These are phyloP conservation scores for Suillus spraguei DNA, from an alignment of 768 basidiomycete genomes.

Conservation along the genomic window DNA sequence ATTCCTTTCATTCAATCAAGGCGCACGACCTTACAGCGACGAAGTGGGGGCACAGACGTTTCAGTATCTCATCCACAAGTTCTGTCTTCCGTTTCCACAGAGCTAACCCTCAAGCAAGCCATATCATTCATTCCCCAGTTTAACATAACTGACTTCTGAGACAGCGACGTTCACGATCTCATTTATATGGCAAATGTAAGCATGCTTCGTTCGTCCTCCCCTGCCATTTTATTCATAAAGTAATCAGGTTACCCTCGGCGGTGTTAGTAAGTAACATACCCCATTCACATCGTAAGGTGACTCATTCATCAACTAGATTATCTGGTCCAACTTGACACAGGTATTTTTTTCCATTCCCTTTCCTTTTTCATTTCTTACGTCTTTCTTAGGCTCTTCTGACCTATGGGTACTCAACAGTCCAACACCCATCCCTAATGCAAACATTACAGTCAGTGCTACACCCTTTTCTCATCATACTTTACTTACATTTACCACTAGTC, in stretches of 20 bases:
- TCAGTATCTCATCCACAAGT: slow-evolving; percentile 21
- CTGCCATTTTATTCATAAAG: not conserved
- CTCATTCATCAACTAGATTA: slow-evolving; percentile 48
- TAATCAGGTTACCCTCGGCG: slow-evolving; percentile 66
- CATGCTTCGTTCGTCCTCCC: slow-evolving; percentile 9
- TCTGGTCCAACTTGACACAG: slow-evolving; percentile 80
- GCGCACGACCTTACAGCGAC: slow-evolving; percentile 36
- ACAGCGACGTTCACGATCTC: slow-evolving; percentile 73
- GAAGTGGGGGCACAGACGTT: slow-evolving; percentile 35
- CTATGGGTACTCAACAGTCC: slow-evolving; percentile 64
- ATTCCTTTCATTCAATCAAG: slow-evolving; percentile 51
- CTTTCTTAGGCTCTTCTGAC: slow-evolving; percentile 47
- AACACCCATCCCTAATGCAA: slow-evolving; percentile 50
- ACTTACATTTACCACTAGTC: slow-evolving; percentile 34
- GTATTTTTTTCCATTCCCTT: slow-evolving; percentile 34
- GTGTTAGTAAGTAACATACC: slow-evolving; percentile 46
- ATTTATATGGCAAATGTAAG: slow-evolving; percentile 79
- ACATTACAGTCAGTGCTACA: slow-evolving; percentile 47
- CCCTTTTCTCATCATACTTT: not conserved
- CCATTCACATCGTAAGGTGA: slow-evolving; percentile 9
- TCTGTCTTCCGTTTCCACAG: slow-evolving; percentile 24
- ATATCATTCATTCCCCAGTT: not conserved
- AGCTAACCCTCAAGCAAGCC: slow-evolving; percentile 28
- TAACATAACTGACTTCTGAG: slow-evolving; percentile 18
- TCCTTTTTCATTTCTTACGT: too few relatives aligned